These are phyloP conservation scores for Euphorbia corollata DNA, from an alignment of 441 rosid species.

Conservation along the genomic window DNA sequence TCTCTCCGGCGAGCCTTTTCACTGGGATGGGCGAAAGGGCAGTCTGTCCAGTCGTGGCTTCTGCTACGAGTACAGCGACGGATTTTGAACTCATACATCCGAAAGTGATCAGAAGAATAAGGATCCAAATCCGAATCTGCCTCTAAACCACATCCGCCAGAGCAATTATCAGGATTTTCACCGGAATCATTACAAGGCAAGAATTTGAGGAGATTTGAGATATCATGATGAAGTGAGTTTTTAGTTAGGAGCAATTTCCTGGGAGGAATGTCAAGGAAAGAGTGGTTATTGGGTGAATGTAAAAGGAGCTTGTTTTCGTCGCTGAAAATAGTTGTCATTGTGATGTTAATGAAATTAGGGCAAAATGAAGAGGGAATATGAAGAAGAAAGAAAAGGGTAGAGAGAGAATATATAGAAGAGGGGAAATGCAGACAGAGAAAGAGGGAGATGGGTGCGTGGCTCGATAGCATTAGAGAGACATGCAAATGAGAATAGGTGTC, in stretches of 20 bases:
- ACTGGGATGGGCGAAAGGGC: constrained; percentile 77
- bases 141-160: neutral
- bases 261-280: constrained; percentile 46
- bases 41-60: constrained; percentile 92
- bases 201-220: constrained; percentile 28
- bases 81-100: constrained; percentile 87
- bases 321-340: constrained; percentile 27
- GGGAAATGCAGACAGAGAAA: neutral
- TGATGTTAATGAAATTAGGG: neutral
- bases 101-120: constrained; percentile 67
- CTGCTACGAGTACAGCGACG: constrained; percentile 79
- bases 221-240: constrained; percentile 17
- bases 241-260: constrained; percentile 36
- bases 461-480: constrained; percentile 42
- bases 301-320: constrained; percentile 40
- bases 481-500: constrained; percentile 56
- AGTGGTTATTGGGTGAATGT: constrained; percentile 22
- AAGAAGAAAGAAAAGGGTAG: constrained; percentile 19
- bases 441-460: constrained; percentile 46
- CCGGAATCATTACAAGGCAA: constrained; percentile 32
- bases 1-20: constrained; percentile 90
- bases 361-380: constrained; percentile 2
- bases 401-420: constrained; percentile 5
- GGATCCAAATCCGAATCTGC: constrained; percentile 43
- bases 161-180: constrained; percentile 5